These are phyloP conservation scores for Aphanomyces stellatus DNA, from an alignment of 352 stramenopile genomes.

Conservation along the genomic window DNA sequence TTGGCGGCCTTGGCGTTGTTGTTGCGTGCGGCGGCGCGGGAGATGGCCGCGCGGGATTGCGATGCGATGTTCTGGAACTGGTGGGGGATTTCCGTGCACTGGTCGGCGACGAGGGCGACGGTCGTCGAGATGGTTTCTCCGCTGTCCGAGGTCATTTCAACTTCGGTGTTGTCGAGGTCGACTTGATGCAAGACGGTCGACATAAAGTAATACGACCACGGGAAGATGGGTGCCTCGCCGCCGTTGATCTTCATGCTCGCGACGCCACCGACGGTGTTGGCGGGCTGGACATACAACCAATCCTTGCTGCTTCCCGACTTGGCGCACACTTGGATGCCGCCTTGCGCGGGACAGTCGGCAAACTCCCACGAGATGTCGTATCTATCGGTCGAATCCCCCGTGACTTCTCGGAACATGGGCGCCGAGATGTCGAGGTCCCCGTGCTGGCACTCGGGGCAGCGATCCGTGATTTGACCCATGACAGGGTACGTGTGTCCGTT, in stretches of 20 bases:
- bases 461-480: conserved; percentile 27
- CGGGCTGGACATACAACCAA: conserved; percentile 54
- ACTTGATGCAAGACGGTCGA: conserved; percentile 18
- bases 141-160: conserved; percentile 29
- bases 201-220: conserved; percentile 33
- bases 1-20: no score
- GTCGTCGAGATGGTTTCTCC: conserved; percentile 27
- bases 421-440: conserved; percentile 33
- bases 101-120: conserved; percentile 22
- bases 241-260: conserved; percentile 42
- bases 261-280: conserved; percentile 42
- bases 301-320: conserved; percentile 57
- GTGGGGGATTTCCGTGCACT: conserved; percentile 27
- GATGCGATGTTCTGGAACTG: no score
- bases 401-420: conserved; percentile 27
- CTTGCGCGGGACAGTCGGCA: conserved; percentile 40
- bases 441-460: conserved; percentile 32
- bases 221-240: conserved; percentile 28
- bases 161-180: conserved; percentile 21
- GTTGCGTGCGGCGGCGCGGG: no score
- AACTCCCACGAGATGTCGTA: conserved; percentile 50
- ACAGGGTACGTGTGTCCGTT: conserved; percentile 17
- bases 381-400: conserved; percentile 30
- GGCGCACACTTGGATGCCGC: conserved; percentile 53
- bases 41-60: no score